These are phyloP conservation scores for Fereydounia khargensis DNA, from an alignment of 1,284 basidiomycete species.

Conservation along the genomic window DNA sequence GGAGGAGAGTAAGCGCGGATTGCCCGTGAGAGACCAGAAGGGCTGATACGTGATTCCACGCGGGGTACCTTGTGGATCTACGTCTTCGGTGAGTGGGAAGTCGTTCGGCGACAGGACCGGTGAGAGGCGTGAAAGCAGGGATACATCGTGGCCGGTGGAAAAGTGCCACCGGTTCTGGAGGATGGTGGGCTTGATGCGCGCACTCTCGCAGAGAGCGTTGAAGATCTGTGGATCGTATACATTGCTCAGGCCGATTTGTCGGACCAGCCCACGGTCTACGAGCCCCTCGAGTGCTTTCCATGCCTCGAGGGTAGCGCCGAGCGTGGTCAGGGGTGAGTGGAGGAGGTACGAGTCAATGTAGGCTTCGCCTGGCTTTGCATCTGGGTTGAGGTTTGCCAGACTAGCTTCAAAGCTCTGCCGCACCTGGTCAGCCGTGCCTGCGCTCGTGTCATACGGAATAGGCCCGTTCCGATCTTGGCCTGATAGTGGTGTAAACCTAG, in stretches of 20 bases:
- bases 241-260: conserved; percentile 42
- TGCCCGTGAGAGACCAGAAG: conserved; percentile 54
- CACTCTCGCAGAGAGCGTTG: conserved; percentile 21
- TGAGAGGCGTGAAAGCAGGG: conserved; percentile 39
- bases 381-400: conserved; percentile 35
- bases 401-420: conserved; percentile 24
- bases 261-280: conserved; percentile 39
- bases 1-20: conserved; percentile 30
- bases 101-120: conserved; percentile 46
- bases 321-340: conserved; percentile 42
- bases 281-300: conserved; percentile 49
- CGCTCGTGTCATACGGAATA: conserved; percentile 35
- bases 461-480: conserved; percentile 42
- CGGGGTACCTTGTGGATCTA: background rate
- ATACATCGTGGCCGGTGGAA: conserved; percentile 52
- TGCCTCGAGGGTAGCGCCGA: conserved; percentile 45
- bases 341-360: conserved; percentile 50
- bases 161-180: conserved; percentile 55
- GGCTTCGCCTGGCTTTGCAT: conserved; percentile 14
- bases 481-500: conserved; percentile 42
- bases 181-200: conserved; percentile 28
- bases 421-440: conserved; percentile 37
- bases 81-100: conserved; percentile 21
- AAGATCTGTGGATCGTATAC: conserved; percentile 51
- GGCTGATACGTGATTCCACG: conserved; percentile 44